Percentiles rank a stretch among this genome's conserved stretches.
Conservation (phyloP, 306 rosid genomes). For the Castanea mollissima region DNA sequence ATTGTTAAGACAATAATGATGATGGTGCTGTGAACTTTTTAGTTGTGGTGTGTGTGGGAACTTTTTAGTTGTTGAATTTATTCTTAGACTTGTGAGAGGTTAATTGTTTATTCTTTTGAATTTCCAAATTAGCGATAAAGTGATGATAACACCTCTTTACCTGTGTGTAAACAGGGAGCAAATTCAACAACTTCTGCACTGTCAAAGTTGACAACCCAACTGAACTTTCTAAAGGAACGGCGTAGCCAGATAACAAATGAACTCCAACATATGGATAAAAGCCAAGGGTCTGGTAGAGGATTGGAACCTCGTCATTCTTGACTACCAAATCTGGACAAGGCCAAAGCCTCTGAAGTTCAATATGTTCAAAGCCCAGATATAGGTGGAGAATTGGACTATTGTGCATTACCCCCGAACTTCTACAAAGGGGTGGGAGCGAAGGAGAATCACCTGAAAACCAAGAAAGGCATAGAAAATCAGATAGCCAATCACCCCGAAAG, state of each 20-base stretch:
- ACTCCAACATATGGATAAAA: slow-evolving; percentile 49
- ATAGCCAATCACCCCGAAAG: slow-evolving; percentile 41
- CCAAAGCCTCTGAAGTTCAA: slow-evolving; percentile 31
- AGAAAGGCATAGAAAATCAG: slow-evolving; percentile 51
- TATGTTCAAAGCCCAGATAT: slow-evolving; percentile 35
- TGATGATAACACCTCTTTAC: slow-evolving; percentile 13
- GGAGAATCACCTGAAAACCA: slow-evolving; percentile 34
- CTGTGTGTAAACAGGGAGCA: slow-evolving; percentile 54
- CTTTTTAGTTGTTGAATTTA: not conserved
- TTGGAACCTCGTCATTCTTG: slow-evolving; percentile 24
- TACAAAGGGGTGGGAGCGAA: slow-evolving; percentile 40
- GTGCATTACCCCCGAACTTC: slow-evolving; percentile 14
- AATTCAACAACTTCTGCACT: slow-evolving; percentile 51
- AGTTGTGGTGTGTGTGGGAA: not conserved
- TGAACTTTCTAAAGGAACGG: slow-evolving; percentile 80
- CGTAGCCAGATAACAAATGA: slow-evolving; percentile 59
- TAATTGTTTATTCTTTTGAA: not conserved
- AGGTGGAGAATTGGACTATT: slow-evolving; percentile 26
- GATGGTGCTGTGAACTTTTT: not conserved
- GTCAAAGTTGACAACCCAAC: slow-evolving; percentile 73
- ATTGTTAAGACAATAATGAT: too few species aligned
- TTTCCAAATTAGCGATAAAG: slow-evolving; percentile 19
- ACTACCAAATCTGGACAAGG: slow-evolving; percentile 22
- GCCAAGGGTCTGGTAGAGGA: slow-evolving; percentile 45
- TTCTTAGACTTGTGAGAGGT: not conserved